Conservation (phyloP, 2,329 filamentous ascomycete species). For the Fusarium napiforme region DNA sequence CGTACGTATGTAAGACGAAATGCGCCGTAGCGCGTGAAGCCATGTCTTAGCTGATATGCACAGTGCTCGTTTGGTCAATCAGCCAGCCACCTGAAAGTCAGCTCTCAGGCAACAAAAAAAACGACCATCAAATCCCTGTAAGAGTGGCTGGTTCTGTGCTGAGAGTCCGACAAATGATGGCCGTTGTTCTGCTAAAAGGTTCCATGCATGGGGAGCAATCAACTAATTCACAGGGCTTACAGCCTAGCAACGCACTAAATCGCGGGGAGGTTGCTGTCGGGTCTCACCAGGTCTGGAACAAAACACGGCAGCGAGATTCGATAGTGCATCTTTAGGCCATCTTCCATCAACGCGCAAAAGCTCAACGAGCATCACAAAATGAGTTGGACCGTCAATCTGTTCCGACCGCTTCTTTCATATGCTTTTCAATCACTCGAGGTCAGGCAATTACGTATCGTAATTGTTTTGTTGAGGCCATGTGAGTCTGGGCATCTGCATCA, state of each 20-base stretch:
- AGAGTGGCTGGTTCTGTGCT: neutral
- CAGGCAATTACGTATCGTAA: neutral
- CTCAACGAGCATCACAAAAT: neutral
- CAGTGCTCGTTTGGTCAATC: neutral
- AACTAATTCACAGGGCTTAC: neutral
- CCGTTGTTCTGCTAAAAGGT: neutral
- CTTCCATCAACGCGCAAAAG: neutral
- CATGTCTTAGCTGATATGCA: neutral
- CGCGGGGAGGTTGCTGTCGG: neutral
- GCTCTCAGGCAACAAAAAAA: neutral
- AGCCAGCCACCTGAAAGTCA: conserved; percentile 1
- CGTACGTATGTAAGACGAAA: neutral
- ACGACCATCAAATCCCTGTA: neutral
- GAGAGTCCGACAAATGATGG: neutral
- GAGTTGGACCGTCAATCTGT: neutral
- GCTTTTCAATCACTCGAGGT: neutral
- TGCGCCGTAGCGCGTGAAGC: neutral
- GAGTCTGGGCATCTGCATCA: neutral
- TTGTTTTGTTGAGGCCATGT: neutral
- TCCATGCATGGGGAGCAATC: neutral
- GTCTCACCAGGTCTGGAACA: neutral
- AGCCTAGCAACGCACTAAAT: neutral
- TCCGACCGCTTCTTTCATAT: neutral
- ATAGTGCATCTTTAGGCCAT: neutral
- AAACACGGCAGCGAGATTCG: neutral